Base-by-base conservation (phyloP, 2,329 filamentous ascomycete species). In the Raffaelea albimanens region DNA sequence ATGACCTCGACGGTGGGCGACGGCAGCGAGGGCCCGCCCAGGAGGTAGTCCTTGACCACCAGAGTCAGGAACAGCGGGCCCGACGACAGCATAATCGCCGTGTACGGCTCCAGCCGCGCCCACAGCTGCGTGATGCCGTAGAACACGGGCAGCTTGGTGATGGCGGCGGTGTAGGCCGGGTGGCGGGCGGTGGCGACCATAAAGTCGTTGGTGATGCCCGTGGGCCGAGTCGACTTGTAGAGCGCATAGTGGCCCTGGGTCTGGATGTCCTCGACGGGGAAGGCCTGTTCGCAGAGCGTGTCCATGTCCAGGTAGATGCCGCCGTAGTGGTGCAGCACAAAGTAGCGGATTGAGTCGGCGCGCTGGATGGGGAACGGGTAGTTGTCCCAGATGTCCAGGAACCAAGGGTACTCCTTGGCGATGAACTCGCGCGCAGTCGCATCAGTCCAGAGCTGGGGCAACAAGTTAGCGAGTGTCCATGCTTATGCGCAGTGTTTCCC, bases 251-350 rank as follows among this genome's bases (percentile, higher is more conserved):
- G 47, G 47, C 31, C 47, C 10, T n/a, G 9, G 5, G 42, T 13
- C 34, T 43, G 10, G 39, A 49, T 22, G 5, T 43, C 11, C 25
- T 45, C 38, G 5, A 45, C 5, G 21, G 47, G 43, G 23, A 49
- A 39, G 20, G 36, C 8, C 21, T 42, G 29, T 62, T 69, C 13
- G 50, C 52, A 53, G 34, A 47, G 29, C 8, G 40, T 71, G 63
- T 93, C 86, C 43, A 91, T 67, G 59, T 93, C 86, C 55, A 91
- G 80, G 63, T 91, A 91, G 48, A 88, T 81, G 38, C 87, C 87
- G 47, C 87, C 87, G 60, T 79, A 90, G 63, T 87, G 78, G 46
- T 81, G 74, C 29, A 93, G 72, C 19, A 89, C 73, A 60, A 91
- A 90, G 67, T 91, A 91, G 44, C 86, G 77, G 57, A 91, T 85